Evolutionary conservation across 192 early-diverging fungal genomes (phyloP).

Genomic region (Cetraspora pellucida): DNA sequence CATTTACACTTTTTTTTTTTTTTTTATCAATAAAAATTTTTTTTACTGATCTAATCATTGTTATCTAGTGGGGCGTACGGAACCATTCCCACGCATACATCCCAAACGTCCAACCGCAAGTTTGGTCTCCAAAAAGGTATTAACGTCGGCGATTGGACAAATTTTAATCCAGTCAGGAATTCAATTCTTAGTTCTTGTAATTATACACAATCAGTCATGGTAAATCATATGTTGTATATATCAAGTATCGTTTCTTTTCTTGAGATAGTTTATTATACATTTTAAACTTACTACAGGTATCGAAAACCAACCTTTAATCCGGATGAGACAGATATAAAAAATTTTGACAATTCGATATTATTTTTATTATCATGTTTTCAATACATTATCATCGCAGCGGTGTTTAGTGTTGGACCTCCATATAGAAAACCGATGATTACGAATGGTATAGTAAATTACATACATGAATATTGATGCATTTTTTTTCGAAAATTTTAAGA

Average conservation of each 20-base stretch:
- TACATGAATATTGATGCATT: neutral
- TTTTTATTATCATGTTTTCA: constrained; percentile 92
- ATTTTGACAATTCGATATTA: constrained; percentile 90
- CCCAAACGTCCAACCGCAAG: constrained; percentile 87
- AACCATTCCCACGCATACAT: constrained; percentile 71
- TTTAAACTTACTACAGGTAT: constrained; percentile 40
- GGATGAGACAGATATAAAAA: constrained; percentile 67
- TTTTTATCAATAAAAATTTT: neutral
- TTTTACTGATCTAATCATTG: neutral
- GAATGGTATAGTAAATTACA: constrained; percentile 66
- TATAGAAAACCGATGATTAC: constrained; percentile 87
- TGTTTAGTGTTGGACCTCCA: constrained; percentile 95
- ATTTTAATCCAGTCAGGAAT: constrained; percentile 80
- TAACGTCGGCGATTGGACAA: constrained; percentile 89
- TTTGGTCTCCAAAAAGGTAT: constrained; percentile 86
- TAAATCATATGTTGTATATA: constrained; percentile 50
- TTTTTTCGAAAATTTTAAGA: neutral
- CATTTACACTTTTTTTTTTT: neutral
- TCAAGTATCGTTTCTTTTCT: neutral
- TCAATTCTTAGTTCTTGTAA: constrained; percentile 73
- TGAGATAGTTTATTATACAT: neutral
- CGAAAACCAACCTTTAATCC: constrained; percentile 61
- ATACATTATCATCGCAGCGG: constrained; percentile 87
- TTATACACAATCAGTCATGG: constrained; percentile 74
- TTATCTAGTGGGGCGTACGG: constrained; percentile 82